Percentiles rank a stretch among this genome's conserved stretches.
phyloP scores from a whole-genome alignment of 805 yeast genomes.

The Barnettozyma wickerhamii region DNA sequence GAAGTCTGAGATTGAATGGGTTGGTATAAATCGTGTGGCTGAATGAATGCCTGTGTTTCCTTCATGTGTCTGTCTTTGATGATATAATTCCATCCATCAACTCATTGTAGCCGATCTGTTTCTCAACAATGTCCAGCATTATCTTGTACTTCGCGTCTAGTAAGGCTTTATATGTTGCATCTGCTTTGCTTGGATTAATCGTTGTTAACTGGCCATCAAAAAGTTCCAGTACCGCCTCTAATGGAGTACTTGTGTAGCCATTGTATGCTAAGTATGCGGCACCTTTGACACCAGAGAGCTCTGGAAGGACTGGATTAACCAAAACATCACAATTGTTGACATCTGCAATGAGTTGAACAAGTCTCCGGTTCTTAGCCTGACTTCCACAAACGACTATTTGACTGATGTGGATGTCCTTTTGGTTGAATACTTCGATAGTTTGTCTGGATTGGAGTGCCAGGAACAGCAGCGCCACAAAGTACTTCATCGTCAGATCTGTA shows the following conservation, averaged over 20 bases:
- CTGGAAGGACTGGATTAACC: slow-evolving; percentile 15
- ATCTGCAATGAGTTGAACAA: slow-evolving; percentile 30
- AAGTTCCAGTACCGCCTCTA: too few species aligned
- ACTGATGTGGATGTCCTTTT: slow-evolving; percentile 21
- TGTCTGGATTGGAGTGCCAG: slow-evolving; percentile 46
- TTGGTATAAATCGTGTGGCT: slow-evolving; percentile 36
- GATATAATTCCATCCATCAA: slow-evolving; percentile 15
- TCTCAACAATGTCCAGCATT: slow-evolving; percentile 32
- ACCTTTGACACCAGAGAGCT: slow-evolving; percentile 28
- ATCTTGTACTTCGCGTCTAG: slow-evolving; percentile 25
- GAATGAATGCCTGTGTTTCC: slow-evolving; percentile 12
- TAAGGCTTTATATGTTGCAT: too few species aligned
- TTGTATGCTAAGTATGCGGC: slow-evolving; percentile 23
- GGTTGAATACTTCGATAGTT: slow-evolving; percentile 30
- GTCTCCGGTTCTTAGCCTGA: slow-evolving; percentile 44
- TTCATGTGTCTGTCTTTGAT: background rate
- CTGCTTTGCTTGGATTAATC: too few species aligned
- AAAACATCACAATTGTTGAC: slow-evolving; percentile 24
- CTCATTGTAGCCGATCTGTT: slow-evolving; percentile 29
- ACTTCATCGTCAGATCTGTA: slow-evolving; percentile 35
- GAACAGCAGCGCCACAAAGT: slow-evolving; percentile 45
- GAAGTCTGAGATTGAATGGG: slow-evolving; percentile 68
- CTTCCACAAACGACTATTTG: slow-evolving; percentile 47
- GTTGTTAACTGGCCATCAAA: too few species aligned
- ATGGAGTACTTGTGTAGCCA: slow-evolving; percentile 7